These are phyloP conservation scores for Aurantiochytrium sp. DNA, from an alignment of 108 stramenopile species.

Conservation along the genomic window DNA sequence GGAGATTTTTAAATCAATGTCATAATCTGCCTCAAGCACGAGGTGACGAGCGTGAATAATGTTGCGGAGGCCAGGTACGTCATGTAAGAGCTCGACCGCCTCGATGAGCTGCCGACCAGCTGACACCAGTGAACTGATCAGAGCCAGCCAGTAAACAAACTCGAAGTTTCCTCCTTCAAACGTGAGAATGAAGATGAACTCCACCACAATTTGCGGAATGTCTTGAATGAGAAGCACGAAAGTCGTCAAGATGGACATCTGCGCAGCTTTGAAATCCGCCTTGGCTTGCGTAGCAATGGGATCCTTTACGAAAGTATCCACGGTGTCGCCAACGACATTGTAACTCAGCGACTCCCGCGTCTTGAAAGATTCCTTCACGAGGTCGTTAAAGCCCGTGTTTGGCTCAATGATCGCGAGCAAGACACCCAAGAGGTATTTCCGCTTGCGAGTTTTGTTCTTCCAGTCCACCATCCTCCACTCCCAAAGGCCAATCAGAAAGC, in stretches of 20 bases:
- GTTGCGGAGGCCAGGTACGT: neutral
- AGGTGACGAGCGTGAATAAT: neutral
- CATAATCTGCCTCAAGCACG: neutral
- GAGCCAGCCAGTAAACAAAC: neutral
- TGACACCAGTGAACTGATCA: neutral
- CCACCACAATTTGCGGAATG: neutral
- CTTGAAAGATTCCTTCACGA: neutral
- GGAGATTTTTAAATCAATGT: neutral
- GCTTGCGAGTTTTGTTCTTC: neutral
- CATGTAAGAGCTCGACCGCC: neutral
- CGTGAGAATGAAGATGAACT: neutral
- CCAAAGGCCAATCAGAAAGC: neutral
- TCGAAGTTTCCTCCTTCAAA: neutral
- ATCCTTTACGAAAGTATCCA: neutral
- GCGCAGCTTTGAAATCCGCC: neutral
- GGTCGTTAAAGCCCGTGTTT: neutral
- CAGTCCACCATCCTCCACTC: neutral
- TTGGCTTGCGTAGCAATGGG: neutral
- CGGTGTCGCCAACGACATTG: neutral
- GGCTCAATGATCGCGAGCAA: neutral
- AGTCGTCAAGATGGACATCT: neutral
- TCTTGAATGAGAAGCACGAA: neutral
- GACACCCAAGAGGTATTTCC: neutral
- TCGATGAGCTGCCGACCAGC: neutral
- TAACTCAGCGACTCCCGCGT: neutral